Conservation (phyloP, 371 early-diverging fungal genomes). For the Mucor velutinosus region DNA sequence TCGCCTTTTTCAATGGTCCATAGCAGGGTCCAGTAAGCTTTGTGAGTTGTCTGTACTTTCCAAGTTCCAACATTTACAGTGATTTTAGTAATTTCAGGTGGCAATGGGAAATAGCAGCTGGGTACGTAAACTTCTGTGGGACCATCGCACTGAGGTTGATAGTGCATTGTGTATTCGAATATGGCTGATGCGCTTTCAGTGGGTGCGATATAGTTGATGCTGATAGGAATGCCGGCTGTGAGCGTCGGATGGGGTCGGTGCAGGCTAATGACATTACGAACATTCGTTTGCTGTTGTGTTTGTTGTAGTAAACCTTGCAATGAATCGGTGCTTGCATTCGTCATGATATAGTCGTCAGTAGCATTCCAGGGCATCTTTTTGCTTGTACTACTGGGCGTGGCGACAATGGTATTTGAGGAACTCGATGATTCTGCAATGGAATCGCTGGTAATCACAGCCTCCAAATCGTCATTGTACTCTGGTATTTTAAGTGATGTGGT, state of each 20-base stretch:
- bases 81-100: slow-evolving; percentile 15
- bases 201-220: slow-evolving; percentile 32
- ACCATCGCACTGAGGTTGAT: neutral
- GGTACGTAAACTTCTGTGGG: slow-evolving; percentile 28
- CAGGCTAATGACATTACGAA: slow-evolving; percentile 32
- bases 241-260: slow-evolving; percentile 41
- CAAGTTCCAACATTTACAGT: slow-evolving; percentile 7
- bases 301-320: neutral
- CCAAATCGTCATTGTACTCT: neutral
- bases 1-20: slow-evolving; percentile 18
- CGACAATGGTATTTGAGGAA: neutral
- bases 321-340: slow-evolving; percentile 4
- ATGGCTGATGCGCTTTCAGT: slow-evolving; percentile 24
- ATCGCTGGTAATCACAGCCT: neutral
- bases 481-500: neutral
- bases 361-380: neutral
- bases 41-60: neutral
- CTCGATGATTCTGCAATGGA: neutral
- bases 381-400: neutral
- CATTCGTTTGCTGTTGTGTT: slow-evolving; percentile 14
- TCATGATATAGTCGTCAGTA: neutral
- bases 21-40: slow-evolving; percentile 17
- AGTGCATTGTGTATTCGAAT: slow-evolving; percentile 21
- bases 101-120: slow-evolving; percentile 19
- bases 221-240: slow-evolving; percentile 38